phyloP scores from a whole-genome alignment of 23 red algal species.

The Chondrus crispus region DNA sequence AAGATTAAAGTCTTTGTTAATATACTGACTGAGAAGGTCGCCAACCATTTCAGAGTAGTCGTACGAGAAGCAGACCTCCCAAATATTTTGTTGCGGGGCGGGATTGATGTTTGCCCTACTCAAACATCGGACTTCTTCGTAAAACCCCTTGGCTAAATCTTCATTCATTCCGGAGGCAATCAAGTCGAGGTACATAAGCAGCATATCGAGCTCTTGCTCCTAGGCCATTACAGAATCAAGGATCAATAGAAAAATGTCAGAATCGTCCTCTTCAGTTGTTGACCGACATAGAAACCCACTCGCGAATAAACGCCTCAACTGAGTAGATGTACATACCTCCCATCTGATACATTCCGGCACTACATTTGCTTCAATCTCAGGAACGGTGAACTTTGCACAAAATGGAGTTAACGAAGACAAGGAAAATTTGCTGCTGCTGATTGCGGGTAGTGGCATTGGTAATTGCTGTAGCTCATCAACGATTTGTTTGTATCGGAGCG shows the following conservation, averaged over 20 bases:
- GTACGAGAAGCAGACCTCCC: slow-evolving; percentile 67
- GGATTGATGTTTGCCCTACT: slow-evolving; percentile 43
- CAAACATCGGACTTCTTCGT: slow-evolving; percentile 44
- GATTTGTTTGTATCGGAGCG: too few species aligned
- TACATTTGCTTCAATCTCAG: not conserved
- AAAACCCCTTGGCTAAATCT: slow-evolving; percentile 36
- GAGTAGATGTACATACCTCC: slow-evolving; percentile 30
- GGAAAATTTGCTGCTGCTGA: slow-evolving; percentile 19
- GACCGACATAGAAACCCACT: not conserved
- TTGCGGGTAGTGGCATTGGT: too few species aligned
- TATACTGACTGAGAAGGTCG: slow-evolving; percentile 49
- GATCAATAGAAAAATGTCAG: not conserved
- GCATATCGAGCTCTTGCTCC: slow-evolving; percentile 64
- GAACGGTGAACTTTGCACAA: slow-evolving; percentile 28
- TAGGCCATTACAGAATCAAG: not conserved
- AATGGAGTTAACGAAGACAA: slow-evolving; percentile 41
- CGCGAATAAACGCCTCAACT: not conserved
- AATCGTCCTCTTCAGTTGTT: not conserved
- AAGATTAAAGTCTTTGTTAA: slow-evolving; percentile 24
- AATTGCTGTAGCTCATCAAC: too few species aligned
- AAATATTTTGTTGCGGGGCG: slow-evolving; percentile 14
- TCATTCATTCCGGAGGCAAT: slow-evolving; percentile 49
- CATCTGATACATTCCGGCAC: slow-evolving; percentile 47
- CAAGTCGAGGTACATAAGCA: slow-evolving; percentile 61
- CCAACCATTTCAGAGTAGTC: slow-evolving; percentile 59